A percentile compares a stretch with the other conserved stretches of the same genome.
phyloP scores from a whole-genome alignment of 148 eudicot genomes.

The Heliosperma pusillum region DNA sequence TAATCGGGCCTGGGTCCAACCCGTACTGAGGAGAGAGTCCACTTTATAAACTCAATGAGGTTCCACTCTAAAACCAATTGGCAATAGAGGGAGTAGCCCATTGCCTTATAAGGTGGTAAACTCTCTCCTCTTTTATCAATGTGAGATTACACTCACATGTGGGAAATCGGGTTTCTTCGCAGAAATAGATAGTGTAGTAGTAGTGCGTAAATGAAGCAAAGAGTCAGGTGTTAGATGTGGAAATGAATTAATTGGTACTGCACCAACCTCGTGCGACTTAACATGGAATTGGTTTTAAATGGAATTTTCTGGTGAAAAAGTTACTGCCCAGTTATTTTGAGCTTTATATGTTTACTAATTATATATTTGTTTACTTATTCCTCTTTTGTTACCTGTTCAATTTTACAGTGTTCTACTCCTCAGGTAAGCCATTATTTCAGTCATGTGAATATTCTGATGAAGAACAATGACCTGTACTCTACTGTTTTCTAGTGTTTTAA shows the following conservation, averaged over 20 bases:
- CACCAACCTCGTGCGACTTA: conserved; percentile 9
- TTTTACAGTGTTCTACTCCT: background rate
- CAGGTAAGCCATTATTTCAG: background rate
- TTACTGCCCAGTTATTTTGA: background rate
- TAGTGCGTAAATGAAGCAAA: background rate
- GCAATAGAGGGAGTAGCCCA: no score
- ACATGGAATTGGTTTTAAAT: conserved; percentile 17
- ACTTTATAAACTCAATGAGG: no score
- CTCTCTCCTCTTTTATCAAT: no score
- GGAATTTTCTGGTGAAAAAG: conserved; percentile 10
- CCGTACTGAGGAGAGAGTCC: no score
- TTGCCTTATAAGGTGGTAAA: no score
- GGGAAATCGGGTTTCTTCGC: no score
- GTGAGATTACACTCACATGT: no score
- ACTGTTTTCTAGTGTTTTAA: no score
- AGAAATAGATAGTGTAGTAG: background rate
- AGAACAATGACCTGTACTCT: no score
- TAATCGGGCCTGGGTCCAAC: no score
- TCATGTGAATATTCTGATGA: background rate
- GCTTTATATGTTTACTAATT: background rate
- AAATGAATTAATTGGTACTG: conserved; percentile 5
- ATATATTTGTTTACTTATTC: background rate
- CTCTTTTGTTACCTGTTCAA: background rate
- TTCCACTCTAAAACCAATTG: no score
- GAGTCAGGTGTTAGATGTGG: conserved; percentile 8